Conservation (phyloP, 73 alveolate genomes). For the Tetrahymena thermophila region DNA sequence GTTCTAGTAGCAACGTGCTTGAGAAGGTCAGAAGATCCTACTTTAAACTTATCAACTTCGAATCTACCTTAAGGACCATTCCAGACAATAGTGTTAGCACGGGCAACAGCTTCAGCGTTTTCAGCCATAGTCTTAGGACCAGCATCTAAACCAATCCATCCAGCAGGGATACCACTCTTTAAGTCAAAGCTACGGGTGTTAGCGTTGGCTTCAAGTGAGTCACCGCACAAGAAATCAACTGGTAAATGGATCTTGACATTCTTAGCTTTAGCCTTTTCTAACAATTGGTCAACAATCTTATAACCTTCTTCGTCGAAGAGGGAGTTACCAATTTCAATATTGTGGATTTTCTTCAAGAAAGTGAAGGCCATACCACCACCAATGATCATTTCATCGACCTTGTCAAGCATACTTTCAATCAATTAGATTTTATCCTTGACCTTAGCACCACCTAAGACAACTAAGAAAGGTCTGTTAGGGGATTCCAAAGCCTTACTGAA, state of each 20-base stretch:
- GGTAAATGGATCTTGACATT: not conserved
- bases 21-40: constrained; percentile 59
- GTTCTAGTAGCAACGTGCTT: constrained; percentile 54
- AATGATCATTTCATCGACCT: constrained; percentile 83
- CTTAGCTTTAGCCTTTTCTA: constrained; percentile 43
- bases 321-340: constrained; percentile 77
- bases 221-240: constrained; percentile 83
- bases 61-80: constrained; percentile 85
- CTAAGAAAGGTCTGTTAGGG: constrained; percentile 90
- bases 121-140: constrained; percentile 63
- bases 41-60: constrained; percentile 68
- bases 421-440: constrained; percentile 90
- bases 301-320: constrained; percentile 91
- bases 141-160: constrained; percentile 91
- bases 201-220: constrained; percentile 60
- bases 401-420: constrained; percentile 71
- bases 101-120: constrained; percentile 29
- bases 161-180: constrained; percentile 78
- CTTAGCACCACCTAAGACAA: constrained; percentile 94
- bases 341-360: constrained; percentile 71
- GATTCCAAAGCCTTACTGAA: constrained; percentile 81
- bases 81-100: constrained; percentile 57
- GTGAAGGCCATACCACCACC: constrained; percentile 98
- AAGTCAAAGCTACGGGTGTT: constrained; percentile 24
- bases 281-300: constrained; percentile 64